Evolutionary conservation across 148 eudicot genomes (phyloP).

Genomic region (Rhododendron williamsianum): DNA sequence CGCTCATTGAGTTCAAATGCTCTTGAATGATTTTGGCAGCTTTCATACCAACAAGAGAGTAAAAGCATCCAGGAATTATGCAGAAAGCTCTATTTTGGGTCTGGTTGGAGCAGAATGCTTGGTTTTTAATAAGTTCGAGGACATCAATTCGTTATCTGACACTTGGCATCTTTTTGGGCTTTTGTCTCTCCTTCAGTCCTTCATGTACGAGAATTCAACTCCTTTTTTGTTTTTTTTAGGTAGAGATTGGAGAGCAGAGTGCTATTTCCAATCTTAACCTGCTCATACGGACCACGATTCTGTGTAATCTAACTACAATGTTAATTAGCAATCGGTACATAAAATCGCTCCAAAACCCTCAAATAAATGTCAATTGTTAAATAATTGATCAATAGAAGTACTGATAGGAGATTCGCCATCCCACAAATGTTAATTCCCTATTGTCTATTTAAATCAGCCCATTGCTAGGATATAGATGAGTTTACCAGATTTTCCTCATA

Average conservation of each 20-base stretch:
- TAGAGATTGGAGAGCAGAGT: background rate
- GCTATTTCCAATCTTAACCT: background rate
- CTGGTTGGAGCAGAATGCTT: background rate
- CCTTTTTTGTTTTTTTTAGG: background rate
- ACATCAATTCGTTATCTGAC: background rate
- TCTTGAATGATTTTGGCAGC: background rate
- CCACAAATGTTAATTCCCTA: background rate
- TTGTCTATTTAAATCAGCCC: background rate
- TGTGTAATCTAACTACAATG: background rate
- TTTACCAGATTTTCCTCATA: background rate
- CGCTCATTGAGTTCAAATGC: background rate
- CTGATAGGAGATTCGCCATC: background rate
- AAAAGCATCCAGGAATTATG: background rate
- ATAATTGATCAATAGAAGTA: background rate
- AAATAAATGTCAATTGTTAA: background rate
- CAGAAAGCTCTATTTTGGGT: background rate
- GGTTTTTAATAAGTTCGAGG: background rate
- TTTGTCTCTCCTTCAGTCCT: background rate
- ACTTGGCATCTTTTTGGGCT: background rate
- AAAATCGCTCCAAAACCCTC: background rate
- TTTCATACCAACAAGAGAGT: background rate
- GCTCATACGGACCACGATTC: background rate
- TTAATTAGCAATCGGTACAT: background rate
- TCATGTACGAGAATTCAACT: background rate
- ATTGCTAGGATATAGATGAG: background rate